Conservation (phyloP, 2,329 filamentous ascomycete genomes). For the Stagonosporopsis tanaceti region DNA sequence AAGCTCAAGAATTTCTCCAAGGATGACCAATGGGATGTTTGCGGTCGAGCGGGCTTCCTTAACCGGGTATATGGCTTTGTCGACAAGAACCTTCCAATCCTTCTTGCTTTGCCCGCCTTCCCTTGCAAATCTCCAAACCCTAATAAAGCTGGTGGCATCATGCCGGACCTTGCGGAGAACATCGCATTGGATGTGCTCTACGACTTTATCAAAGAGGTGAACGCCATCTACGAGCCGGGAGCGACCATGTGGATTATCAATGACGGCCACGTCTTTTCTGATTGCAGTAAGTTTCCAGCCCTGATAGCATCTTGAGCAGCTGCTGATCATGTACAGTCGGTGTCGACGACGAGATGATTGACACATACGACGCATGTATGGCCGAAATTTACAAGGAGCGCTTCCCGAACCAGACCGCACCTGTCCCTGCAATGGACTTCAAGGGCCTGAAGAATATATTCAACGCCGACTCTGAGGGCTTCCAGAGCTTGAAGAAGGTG, state of each 20-base stretch:
- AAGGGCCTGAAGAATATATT: constrained; percentile 43
- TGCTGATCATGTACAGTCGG: constrained; percentile 43
- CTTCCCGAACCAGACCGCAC: constrained; percentile 27
- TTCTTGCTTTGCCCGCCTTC: constrained; percentile 61
- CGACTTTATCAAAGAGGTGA: constrained; percentile 52
- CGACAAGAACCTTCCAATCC: constrained; percentile 36
- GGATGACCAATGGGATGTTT: constrained; percentile 39
- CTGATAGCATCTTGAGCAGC: not conserved
- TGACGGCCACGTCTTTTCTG: constrained; percentile 53
- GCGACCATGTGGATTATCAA: constrained; percentile 55
- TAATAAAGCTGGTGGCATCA: constrained; percentile 61
- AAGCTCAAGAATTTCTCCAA: constrained; percentile 39
- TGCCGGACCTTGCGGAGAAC: constrained; percentile 56
- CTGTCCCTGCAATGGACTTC: constrained; percentile 38
- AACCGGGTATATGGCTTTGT: constrained; percentile 40
- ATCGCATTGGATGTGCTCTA: constrained; percentile 53
- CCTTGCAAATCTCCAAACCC: constrained; percentile 69
- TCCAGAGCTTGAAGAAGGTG: constrained; percentile 32
- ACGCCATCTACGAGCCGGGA: constrained; percentile 51
- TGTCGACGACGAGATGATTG: constrained; percentile 55
- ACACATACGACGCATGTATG: constrained; percentile 50
- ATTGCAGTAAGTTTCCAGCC: constrained; percentile 48
- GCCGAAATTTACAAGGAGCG: constrained; percentile 49
- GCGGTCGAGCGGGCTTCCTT: constrained; percentile 35
- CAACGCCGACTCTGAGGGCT: constrained; percentile 33